Base-by-base conservation (phyloP, 192 early-diverging fungal genomes). In the Mortierella claussenii region DNA sequence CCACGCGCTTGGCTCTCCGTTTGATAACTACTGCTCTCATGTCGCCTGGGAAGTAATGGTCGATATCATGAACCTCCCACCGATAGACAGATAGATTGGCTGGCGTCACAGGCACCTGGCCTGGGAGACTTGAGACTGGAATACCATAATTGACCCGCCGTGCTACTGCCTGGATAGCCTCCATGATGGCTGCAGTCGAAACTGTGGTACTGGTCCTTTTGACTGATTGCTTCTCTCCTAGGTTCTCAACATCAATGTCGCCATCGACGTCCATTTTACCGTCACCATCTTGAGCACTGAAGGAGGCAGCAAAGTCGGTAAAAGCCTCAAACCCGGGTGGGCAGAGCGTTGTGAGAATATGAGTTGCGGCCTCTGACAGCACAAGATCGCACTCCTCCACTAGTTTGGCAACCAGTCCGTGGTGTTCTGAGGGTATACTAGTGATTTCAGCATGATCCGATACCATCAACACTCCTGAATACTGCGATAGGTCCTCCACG, bases 51-150 rank as follows among this genome's bases (percentile, higher is more conserved):
- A 84, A 84, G n/a, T 57, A 67, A 0, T 40, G 33, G 12, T 61
- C 46, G 12, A 87, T 48, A 65, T 88, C 78, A 47, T 80, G 68
- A 4, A 82, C 82, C 57, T 88, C 85, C 85, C 85, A 87, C 23
- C 87, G 63, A 52, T 55, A 71, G 11, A 88, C 53, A 8, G 78
- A 75, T 6, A 88, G 57, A 60, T 85, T 67, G 13, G 73, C 17
- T 34, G 73, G 73, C 1, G 73, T 76, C 34, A 37, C 36, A 15
- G 21, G 11, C 2, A 61, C 40, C 5, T 42, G 30, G 13, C 31
- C 42, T 15, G 73, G 73, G 2, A 76, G 45, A 23, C 45, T 67
- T 1, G 65, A 66, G 18, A 67, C 36, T 3, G 73, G 51, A 3
- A 76, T 30, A 24, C 73, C 73, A 54, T 76, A 76, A 27, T 76